phyloP scores from a whole-genome alignment of 2,329 filamentous ascomycete species.

The Fonsecaea monophora region DNA sequence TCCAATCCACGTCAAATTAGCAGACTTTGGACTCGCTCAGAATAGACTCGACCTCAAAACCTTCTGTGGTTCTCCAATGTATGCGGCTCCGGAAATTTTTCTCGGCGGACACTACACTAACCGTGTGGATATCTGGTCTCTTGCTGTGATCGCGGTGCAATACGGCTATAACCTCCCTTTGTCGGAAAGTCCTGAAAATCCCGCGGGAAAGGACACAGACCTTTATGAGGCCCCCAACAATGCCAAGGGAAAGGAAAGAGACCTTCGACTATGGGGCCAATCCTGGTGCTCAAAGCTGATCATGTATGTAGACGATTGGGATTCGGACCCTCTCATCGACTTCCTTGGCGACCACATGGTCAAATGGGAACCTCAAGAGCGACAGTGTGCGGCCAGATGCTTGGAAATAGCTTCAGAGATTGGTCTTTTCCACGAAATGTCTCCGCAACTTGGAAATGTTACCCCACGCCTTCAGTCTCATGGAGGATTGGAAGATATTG shows the following conservation, averaged over 20 bases:
- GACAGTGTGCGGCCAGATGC: conserved; percentile 17
- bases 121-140: conserved; percentile 37
- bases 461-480: conserved; percentile 10
- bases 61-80: conserved; percentile 21
- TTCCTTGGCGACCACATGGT: conserved; percentile 20
- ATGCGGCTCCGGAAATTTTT: conserved; percentile 25
- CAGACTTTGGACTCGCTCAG: conserved; percentile 79
- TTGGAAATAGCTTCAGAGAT: conserved; percentile 12
- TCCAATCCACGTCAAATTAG: conserved; percentile 84
- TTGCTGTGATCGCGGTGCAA: conserved; percentile 33
- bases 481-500: neutral
- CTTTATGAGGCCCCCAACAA: conserved; percentile 14
- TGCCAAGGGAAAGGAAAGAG: no score
- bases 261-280: no score
- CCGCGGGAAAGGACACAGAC: neutral
- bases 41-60: conserved; percentile 16
- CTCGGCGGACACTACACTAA: conserved; percentile 16
- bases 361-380: conserved; percentile 20
- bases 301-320: no score
- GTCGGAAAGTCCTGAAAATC: no score
- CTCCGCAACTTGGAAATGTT: conserved; percentile 9
- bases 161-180: no score
- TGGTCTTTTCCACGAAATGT: conserved; percentile 14
- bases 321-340: conserved; percentile 9
- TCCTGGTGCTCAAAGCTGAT: no score